Evolutionary conservation across 352 stramenopile species (phyloP).

Genomic region (Pythium insidiosum): DNA sequence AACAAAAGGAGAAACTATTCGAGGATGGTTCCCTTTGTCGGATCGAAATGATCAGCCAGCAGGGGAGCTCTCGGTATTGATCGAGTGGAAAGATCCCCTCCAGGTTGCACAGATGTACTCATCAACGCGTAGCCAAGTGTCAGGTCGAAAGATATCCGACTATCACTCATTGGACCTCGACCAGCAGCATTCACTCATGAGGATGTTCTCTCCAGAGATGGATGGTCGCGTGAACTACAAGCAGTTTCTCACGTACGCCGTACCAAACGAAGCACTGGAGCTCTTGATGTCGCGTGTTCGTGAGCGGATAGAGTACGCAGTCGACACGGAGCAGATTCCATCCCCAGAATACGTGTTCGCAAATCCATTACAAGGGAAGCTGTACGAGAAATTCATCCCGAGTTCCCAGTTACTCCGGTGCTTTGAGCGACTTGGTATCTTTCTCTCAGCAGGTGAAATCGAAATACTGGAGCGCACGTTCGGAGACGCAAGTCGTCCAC

Average conservation of each 20-base stretch:
- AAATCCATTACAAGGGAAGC: slow-evolving; percentile 13
- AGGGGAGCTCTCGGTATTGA: slow-evolving; percentile 60
- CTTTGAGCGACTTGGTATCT: slow-evolving; percentile 11
- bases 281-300: slow-evolving; percentile 50
- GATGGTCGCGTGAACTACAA: slow-evolving; percentile 67
- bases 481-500: not conserved
- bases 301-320: slow-evolving; percentile 49
- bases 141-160: slow-evolving; percentile 12
- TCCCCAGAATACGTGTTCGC: slow-evolving; percentile 30
- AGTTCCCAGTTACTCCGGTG: slow-evolving; percentile 3
- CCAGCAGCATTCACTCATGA: slow-evolving; percentile 56
- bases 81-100: slow-evolving; percentile 77
- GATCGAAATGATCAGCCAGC: slow-evolving; percentile 41
- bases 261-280: slow-evolving; percentile 45
- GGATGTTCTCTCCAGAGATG: slow-evolving; percentile 43
- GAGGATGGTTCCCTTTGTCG: slow-evolving; percentile 65
- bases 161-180: slow-evolving; percentile 58
- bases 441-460: slow-evolving; percentile 10
- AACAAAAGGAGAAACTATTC: slow-evolving; percentile 54
- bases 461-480: slow-evolving; percentile 12
- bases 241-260: slow-evolving; percentile 52
- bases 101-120: slow-evolving; percentile 48
- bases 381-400: slow-evolving; percentile 11
- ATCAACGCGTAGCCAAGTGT: slow-evolving; percentile 17
- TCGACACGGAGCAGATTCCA: slow-evolving; percentile 42